Evolutionary conservation across 2,329 filamentous ascomycete genomes (phyloP).

Genomic region (Neopestalotiopsis clavispora): DNA sequence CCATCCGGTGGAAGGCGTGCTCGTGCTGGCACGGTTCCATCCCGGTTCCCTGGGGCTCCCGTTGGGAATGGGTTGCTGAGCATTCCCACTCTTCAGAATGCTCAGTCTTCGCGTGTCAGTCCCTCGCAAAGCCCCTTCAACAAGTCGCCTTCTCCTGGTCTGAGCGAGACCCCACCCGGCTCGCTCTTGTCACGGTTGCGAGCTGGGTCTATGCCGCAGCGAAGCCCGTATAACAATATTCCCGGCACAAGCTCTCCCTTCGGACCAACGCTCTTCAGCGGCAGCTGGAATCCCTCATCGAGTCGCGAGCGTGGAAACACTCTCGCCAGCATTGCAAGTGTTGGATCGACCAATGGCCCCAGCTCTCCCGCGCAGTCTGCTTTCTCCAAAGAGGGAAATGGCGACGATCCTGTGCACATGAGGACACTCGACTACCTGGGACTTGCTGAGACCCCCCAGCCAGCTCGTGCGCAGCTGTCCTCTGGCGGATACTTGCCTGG

Average conservation of each 20-base stretch:
- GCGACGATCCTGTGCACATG: slow-evolving; percentile 85
- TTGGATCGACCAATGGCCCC: slow-evolving; percentile 81
- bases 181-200: slow-evolving; percentile 83
- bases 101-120: slow-evolving; percentile 83
- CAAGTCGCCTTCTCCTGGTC: slow-evolving; percentile 67
- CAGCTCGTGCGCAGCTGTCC: slow-evolving; percentile 73
- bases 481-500: slow-evolving; percentile 74
- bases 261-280: slow-evolving; percentile 85
- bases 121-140: slow-evolving; percentile 89
- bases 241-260: slow-evolving; percentile 71
- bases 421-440: slow-evolving; percentile 95
- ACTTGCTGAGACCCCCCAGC: slow-evolving; percentile 90
- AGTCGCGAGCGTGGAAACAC: slow-evolving; percentile 84
- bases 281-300: slow-evolving; percentile 71
- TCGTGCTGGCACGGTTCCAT: slow-evolving; percentile 94
- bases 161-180: slow-evolving; percentile 63
- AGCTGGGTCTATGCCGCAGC: slow-evolving; percentile 93
- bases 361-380: slow-evolving; percentile 86
- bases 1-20: slow-evolving; percentile 74
- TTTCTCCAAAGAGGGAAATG: slow-evolving; percentile 82
- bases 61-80: slow-evolving; percentile 63
- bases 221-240: slow-evolving; percentile 66
- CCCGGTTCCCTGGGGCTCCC: slow-evolving; percentile 82
- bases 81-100: slow-evolving; percentile 58
- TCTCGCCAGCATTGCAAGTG: slow-evolving; percentile 80